Conservation (phyloP, 805 yeast species). For the Saccharomycopsis malanga region DNA sequence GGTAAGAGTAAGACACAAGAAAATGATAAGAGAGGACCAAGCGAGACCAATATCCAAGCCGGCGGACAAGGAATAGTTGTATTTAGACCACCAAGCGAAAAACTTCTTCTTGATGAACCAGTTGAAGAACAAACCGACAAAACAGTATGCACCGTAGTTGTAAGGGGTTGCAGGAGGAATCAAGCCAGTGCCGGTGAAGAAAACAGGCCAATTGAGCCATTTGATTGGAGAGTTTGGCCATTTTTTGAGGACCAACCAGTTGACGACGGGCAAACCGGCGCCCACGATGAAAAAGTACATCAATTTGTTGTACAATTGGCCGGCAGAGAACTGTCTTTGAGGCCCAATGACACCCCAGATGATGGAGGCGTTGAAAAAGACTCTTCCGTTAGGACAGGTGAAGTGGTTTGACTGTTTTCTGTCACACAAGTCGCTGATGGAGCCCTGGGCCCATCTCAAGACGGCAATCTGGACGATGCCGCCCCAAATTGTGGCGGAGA, state of each 20-base stretch:
- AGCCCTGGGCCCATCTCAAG: slow-evolving; percentile 35
- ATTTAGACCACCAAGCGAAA: slow-evolving; percentile 70
- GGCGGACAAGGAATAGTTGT: slow-evolving; percentile 59
- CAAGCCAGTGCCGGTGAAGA: slow-evolving; percentile 44
- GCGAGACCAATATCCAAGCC: slow-evolving; percentile 66
- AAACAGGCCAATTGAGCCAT: slow-evolving; percentile 57
- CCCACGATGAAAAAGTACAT: slow-evolving; percentile 59
- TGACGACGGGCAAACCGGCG: slow-evolving; percentile 37
- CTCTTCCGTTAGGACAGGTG: slow-evolving; percentile 39
- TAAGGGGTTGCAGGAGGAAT: slow-evolving; percentile 68
- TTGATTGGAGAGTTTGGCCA: slow-evolving; percentile 36
- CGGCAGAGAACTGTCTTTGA: slow-evolving; percentile 42
- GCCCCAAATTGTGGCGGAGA: slow-evolving; percentile 39
- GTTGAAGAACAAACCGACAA: slow-evolving; percentile 50
- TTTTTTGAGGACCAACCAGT: slow-evolving; percentile 32
- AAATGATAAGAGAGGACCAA: slow-evolving; percentile 50
- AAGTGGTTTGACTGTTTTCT: slow-evolving; percentile 37
- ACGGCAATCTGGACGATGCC: slow-evolving; percentile 37
- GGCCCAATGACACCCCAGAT: slow-evolving; percentile 67
- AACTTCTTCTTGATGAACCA: slow-evolving; percentile 48
- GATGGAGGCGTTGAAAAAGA: slow-evolving; percentile 49
- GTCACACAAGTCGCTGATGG: slow-evolving; percentile 37
- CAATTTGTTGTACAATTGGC: slow-evolving; percentile 45
- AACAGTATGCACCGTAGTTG: slow-evolving; percentile 50
- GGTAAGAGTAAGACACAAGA: slow-evolving; percentile 42